Conservation (phyloP, 345 rosid genomes). For the Passiflora organensis region DNA sequence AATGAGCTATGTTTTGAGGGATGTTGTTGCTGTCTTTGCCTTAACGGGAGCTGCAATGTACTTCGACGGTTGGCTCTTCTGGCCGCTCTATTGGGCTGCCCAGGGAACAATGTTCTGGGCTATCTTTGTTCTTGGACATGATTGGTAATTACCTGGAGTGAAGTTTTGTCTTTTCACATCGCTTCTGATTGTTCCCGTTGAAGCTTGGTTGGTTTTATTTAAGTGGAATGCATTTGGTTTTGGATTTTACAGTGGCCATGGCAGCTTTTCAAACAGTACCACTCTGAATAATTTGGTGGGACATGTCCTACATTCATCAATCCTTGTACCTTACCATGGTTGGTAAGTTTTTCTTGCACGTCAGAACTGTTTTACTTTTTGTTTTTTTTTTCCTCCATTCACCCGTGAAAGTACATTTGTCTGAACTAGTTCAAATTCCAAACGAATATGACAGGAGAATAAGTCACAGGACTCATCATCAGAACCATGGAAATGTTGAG, state of each 20-base stretch:
- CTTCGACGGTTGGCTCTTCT: constrained; percentile 9
- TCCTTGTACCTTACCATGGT: constrained; percentile 33
- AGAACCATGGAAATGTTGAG: constrained; percentile 30
- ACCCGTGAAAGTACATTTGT: neutral
- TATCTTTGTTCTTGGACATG: constrained; percentile 31
- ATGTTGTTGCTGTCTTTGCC: constrained; percentile 1
- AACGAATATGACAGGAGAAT: constrained; percentile 20
- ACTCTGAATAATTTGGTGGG: constrained; percentile 20
- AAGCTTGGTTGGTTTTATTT: neutral
- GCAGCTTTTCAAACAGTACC: constrained; percentile 25
- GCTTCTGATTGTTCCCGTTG: neutral
- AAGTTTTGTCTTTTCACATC: neutral
- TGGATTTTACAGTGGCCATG: constrained; percentile 23
- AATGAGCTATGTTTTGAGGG: constrained; percentile 21
- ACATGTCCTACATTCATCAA: constrained; percentile 25
- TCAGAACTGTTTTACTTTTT: neutral
- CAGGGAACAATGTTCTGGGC: constrained; percentile 35
- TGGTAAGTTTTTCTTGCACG: constrained; percentile 10
- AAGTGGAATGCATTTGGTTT: neutral
- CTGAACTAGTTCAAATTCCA: neutral
- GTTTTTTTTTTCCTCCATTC: neutral
- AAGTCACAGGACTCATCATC: constrained; percentile 31
- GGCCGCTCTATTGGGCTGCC: constrained; percentile 27
- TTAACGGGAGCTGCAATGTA: constrained; percentile 10
- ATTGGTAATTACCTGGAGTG: constrained; percentile 18